These are phyloP conservation scores for Fragilaria crotonensis DNA, from an alignment of 108 stramenopile genomes.

Conservation along the genomic window DNA sequence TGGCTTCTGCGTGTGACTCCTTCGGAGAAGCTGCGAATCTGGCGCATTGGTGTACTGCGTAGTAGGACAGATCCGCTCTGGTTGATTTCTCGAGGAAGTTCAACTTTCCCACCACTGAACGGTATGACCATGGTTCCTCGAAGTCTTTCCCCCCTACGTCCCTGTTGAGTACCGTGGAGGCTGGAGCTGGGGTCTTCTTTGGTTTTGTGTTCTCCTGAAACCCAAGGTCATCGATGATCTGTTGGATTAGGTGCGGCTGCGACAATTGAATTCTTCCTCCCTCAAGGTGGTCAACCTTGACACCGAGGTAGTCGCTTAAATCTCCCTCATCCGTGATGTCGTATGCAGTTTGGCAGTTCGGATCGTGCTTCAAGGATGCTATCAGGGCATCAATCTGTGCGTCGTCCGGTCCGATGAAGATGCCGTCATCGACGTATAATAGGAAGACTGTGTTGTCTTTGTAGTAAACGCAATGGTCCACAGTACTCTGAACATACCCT, in stretches of 20 bases:
- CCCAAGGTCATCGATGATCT: slow-evolving; percentile 9
- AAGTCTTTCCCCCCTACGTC: not conserved
- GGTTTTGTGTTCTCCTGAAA: not conserved
- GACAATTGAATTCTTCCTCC: not conserved
- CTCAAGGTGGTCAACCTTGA: slow-evolving; percentile 1
- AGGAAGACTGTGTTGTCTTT: slow-evolving; percentile 17
- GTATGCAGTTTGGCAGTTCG: slow-evolving; percentile 2
- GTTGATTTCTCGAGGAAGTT: slow-evolving; percentile 26
- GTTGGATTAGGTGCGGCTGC: slow-evolving; percentile 3
- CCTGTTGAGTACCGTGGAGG: not conserved
- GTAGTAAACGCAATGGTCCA: slow-evolving; percentile 42
- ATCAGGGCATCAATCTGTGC: not conserved
- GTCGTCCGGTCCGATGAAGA: not conserved
- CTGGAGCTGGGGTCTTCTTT: slow-evolving; percentile 6
- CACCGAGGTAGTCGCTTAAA: not conserved
- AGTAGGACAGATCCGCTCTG: slow-evolving; percentile 30
- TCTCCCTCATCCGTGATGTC: not conserved
- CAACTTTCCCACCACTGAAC: slow-evolving; percentile 32
- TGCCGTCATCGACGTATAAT: slow-evolving; percentile 33
- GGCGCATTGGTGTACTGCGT: slow-evolving; percentile 30
- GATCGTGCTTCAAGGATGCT: not conserved
- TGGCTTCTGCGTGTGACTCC: slow-evolving; percentile 21
- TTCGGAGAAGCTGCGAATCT: slow-evolving; percentile 18
- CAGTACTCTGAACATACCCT: slow-evolving; percentile 13
- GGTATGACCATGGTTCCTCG: no score